Percentiles rank a stretch among this genome's conserved stretches.
Evolutionary conservation across 2,329 filamentous ascomycete genomes (phyloP).

Genomic region (Colletotrichum sojae): DNA sequence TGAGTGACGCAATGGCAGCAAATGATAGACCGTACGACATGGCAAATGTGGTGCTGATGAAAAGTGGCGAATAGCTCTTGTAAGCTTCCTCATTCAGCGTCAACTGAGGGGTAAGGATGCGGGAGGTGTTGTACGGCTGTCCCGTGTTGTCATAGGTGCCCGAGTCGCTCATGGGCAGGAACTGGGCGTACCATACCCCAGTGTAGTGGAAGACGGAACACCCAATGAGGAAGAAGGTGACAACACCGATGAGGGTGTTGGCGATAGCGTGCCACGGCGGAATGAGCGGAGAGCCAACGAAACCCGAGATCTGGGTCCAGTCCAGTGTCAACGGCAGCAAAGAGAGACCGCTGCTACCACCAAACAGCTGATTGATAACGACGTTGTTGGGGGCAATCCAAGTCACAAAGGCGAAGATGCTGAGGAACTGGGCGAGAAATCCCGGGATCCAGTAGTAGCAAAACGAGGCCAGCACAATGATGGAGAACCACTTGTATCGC

Average conservation of each 20-base stretch:
- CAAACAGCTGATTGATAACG: conserved; percentile 81
- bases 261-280: conserved; percentile 82
- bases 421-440: conserved; percentile 77
- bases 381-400: conserved; percentile 80
- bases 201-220: conserved; percentile 75
- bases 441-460: conserved; percentile 79
- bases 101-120: conserved; percentile 73
- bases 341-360: conserved; percentile 76
- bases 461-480: conserved; percentile 71
- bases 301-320: conserved; percentile 81
- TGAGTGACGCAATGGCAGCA: conserved; percentile 76
- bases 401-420: conserved; percentile 79
- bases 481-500: conserved; percentile 75
- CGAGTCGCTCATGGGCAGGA: conserved; percentile 78
- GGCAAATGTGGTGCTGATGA: conserved; percentile 80
- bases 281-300: conserved; percentile 76
- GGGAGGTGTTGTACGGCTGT: conserved; percentile 72
- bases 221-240: conserved; percentile 75
- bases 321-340: conserved; percentile 82
- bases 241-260: conserved; percentile 78
- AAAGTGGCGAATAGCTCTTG: conserved; percentile 76
- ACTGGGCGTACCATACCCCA: conserved; percentile 75
- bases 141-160: conserved; percentile 81
- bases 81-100: conserved; percentile 76
- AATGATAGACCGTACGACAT: conserved; percentile 80